These are phyloP conservation scores for Inonotus obliquus DNA, from an alignment of 1,284 basidiomycete genomes.

Conservation along the genomic window DNA sequence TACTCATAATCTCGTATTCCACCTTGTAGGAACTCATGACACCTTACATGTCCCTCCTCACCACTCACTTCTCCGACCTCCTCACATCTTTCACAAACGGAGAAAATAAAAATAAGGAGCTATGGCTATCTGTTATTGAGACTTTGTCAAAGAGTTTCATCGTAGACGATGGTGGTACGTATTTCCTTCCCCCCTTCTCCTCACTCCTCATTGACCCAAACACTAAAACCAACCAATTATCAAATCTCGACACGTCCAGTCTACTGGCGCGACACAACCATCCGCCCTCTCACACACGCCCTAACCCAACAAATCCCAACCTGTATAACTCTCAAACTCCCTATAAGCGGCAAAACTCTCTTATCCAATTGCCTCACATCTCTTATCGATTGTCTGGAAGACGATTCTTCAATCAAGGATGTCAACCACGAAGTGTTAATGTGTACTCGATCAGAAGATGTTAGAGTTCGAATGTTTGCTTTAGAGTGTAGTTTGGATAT, in stretches of 20 bases:
- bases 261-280: conserved; percentile 85
- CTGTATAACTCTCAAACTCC: conserved; percentile 34
- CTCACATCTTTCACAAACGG: conserved; percentile 47
- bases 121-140: conserved; percentile 68
- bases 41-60: conserved; percentile 81
- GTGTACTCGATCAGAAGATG: conserved; percentile 80
- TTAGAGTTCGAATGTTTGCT: conserved; percentile 62
- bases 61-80: conserved; percentile 65
- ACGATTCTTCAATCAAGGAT: conserved; percentile 68
- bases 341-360: conserved; percentile 34
- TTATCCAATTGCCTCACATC: conserved; percentile 48
- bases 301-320: conserved; percentile 64
- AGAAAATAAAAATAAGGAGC: conserved; percentile 29
- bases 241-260: too few species aligned
- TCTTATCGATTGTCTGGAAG: conserved; percentile 49
- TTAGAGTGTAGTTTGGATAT: conserved; percentile 65
- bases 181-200: neutral
- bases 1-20: neutral
- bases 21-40: conserved; percentile 70
- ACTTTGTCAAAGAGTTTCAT: conserved; percentile 68
- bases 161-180: conserved; percentile 79
- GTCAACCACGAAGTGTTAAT: conserved; percentile 85
- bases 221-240: neutral
- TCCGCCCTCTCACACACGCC: conserved; percentile 55
- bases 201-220: neutral